Evolutionary conservation across 2,329 filamentous ascomycete species (phyloP), one percentile per base, ranked within the genome.

Genomic region (Taxawa tesnikishii): DNA sequence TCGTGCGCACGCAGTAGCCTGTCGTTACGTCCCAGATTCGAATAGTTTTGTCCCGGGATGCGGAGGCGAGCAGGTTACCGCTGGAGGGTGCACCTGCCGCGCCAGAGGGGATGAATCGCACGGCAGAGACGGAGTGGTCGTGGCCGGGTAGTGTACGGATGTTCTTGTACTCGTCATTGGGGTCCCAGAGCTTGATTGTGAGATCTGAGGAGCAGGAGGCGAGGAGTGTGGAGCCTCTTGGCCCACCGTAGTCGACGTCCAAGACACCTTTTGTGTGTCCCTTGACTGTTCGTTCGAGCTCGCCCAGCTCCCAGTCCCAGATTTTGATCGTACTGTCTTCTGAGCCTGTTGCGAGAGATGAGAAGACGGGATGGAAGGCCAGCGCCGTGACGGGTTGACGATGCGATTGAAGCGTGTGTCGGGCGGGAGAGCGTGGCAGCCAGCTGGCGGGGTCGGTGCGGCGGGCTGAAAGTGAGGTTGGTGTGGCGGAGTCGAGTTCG

Each of bases 251-350:
- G 49, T 94, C 87, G 21, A 94, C 74, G 51, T 93, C 85, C 16
- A 90, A 61, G 1, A 94, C 84, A 3, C 83, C 75, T 50, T 82
- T 85, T 4, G 85, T 94, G 50, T 94, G 88, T 2, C 84, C 85
- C 53, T 94, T 94, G 36, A 94, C 71, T 1, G 87, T 94, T 40
- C 79, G 67, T 54, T 94, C 87, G 4, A 93, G 66, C 56, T 94
- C 87, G 29, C 88, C 88, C 15, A 92, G 61, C 49, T 94, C 87
- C 81, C 85, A 94, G 50, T 94, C 87, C 87, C 87, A 94, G 34
- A 94, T 87, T 50, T 94, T 94, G 55, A 96, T 93, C 6, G 82
- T 93, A 33, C 75, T 82, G 55, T 94, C 88, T 54, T 94, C 87
- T 6, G 85, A 92, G 11, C 83, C 87, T 0, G 84, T 90, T 7